Evolutionary conservation across 148 eudicot genomes (phyloP), one percentile per base, ranked within the genome.

Genomic region (Heliosperma pusillum): DNA sequence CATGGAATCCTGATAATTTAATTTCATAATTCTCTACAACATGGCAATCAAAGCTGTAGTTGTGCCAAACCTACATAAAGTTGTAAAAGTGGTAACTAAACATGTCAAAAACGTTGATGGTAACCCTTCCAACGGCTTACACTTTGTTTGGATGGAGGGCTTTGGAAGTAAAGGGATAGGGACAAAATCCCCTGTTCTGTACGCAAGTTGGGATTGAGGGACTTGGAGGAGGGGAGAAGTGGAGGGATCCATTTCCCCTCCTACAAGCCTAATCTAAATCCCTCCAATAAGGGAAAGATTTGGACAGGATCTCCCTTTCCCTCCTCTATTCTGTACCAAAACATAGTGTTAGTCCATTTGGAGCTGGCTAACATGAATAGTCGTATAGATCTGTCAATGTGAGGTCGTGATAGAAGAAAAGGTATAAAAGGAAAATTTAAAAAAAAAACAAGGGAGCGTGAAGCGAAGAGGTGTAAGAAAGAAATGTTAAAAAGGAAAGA

Each of bases 41-140:
- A 76, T 95, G 99, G 86, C 85, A 86, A 82, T 95, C 99, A 83
- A 95, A 95, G 85, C 99, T 95, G 83, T 92, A 95, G 75, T 95
- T 95, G 86, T 95, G 99, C 99, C 99, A 95, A 40, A 95, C 99
- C 99, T 95, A 82, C 80, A 88, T 27, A 82, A 50, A 40, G 66
- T 76, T 58, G 15, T 40, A 62, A 47, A 56, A 76, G 8, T 21
- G 73, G 44, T 70, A 40, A 63, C n/a, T 45, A 11, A 80, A 52
- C 42, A 70, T 40, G 62, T 19, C 29, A 78, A 66, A 67, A 76
- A 63, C 21, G 36, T 22, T 50, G 50, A 30, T 30, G 27, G 20
- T 27, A 76, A 45, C 12, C 24, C 55, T 50, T 50, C 55, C 55
- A 13, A 36, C 17, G 3, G 17, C 55, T 50, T 12, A 12, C 55